These are phyloP conservation scores for Cyclanthera cordifolia DNA, from an alignment of 306 rosid species.

Conservation along the genomic window DNA sequence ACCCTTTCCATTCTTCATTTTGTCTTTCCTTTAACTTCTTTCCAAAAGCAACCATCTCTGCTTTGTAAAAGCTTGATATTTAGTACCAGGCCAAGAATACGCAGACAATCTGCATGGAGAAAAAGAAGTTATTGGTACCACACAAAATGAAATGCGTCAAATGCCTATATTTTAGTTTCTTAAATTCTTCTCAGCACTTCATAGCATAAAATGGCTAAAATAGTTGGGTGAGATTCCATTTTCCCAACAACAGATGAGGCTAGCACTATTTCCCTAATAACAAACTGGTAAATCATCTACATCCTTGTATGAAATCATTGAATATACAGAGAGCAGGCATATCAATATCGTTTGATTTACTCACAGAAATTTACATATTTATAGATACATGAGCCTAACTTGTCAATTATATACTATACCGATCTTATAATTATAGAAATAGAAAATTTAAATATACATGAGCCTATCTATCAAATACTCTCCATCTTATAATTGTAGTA, in stretches of 20 bases:
- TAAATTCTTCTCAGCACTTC: background rate
- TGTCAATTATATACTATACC: background rate
- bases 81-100: background rate
- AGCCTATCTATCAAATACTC: background rate
- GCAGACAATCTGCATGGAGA: constrained; percentile 7
- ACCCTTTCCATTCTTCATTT: constrained; percentile 89
- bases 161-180: background rate
- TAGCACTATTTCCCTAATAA: background rate
- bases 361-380: background rate
- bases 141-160: background rate
- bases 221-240: background rate
- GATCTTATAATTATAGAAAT: background rate
- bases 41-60: constrained; percentile 93
- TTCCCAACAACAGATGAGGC: background rate
- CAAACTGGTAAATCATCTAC: background rate
- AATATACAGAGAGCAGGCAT: background rate
- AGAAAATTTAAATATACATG: background rate
- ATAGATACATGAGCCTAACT: background rate
- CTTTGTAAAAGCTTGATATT: constrained; percentile 18
- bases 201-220: background rate
- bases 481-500: background rate
- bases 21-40: constrained; percentile 90
- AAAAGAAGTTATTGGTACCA: background rate
- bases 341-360: background rate
- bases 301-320: background rate